Evolutionary conservation across 2,329 filamentous ascomycete species (phyloP), one percentile per base, ranked within the genome.

Genomic region (Dothideomycetidae sp.): DNA sequence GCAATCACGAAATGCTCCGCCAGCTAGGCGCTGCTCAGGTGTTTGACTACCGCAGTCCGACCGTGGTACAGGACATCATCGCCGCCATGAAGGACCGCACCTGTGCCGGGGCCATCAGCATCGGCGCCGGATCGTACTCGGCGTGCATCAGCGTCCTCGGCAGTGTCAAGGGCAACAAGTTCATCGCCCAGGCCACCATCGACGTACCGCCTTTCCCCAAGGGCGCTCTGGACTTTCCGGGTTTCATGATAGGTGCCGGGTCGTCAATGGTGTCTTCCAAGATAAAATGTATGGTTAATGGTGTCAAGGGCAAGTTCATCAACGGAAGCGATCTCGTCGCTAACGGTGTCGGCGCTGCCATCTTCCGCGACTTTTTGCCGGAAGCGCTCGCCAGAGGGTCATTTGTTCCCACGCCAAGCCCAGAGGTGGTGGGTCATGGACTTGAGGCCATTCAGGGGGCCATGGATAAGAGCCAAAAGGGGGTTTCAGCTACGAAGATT

Each of bases 1-100:
- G 51, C 29, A 69, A 70, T 45, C 59, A 62, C n/a, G 58, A 57
- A 1, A 57, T 58, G 34, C 48, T 64, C 11, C 61, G 58, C 44
- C 44, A 46, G 10, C 56, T 70, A 0, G 67, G 68, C 1, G 64
- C 64, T 2, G 50, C 43, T 9, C 46, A 57, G 2, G 59, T 60
- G 0, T 66, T 66, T 31, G 65, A 69, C 45, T 66, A 70, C 47
- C 57, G 58, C 3, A 32, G 48, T 2, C 49, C 51, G 2, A 56
- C 63, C 3, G 54, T 62, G 4, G 33, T 50, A 12, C 40, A 47
- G 3, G 40, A 47, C 10, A 37, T 50, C 10, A 26, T 39, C 21
- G 32, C 29, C 1, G 38, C 38, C 5, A 29, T 48, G 5, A 33
- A 42, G 4, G 44, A 38, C n/a, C 45, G 44, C 23, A 19, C 35